Conservation (phyloP, 108 stramenopile species). For the Pseudonitzschia multistriata region DNA sequence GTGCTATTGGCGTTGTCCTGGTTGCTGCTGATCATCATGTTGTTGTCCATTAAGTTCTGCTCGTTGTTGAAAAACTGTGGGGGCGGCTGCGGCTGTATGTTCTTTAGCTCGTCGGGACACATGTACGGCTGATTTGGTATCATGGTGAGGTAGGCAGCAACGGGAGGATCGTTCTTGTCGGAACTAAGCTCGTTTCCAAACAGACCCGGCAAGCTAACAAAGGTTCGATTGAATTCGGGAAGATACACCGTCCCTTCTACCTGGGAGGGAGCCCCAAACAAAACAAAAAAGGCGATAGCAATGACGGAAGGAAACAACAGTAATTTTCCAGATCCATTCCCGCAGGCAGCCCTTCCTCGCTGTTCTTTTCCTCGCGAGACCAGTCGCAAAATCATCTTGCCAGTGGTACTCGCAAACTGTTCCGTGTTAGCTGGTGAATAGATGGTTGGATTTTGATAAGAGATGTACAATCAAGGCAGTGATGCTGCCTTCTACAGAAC, state of each 20-base stretch:
- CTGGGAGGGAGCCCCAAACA: neutral
- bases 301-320: too few species aligned
- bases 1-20: neutral
- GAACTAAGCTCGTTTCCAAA: constrained; percentile 14
- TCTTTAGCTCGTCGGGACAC: constrained; percentile 8
- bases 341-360: too few species aligned
- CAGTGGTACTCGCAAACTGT: too few species aligned
- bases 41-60: neutral
- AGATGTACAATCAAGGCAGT: too few species aligned
- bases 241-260: constrained; percentile 9
- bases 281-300: too few species aligned
- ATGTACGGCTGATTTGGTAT: neutral
- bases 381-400: too few species aligned
- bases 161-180: constrained; percentile 11
- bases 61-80: neutral
- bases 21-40: neutral
- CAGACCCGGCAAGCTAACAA: constrained; percentile 18
- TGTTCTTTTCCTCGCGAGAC: too few species aligned
- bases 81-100: neutral
- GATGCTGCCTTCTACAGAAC: too few species aligned
- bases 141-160: constrained; percentile 7
- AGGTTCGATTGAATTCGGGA: constrained; percentile 21
- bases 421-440: too few species aligned
- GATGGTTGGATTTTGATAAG: too few species aligned
- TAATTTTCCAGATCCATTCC: too few species aligned